Evolutionary conservation across 2,329 filamentous ascomycete genomes (phyloP), one percentile per base, ranked within the genome.

Genomic region (Rhynchosporium agropyri): DNA sequence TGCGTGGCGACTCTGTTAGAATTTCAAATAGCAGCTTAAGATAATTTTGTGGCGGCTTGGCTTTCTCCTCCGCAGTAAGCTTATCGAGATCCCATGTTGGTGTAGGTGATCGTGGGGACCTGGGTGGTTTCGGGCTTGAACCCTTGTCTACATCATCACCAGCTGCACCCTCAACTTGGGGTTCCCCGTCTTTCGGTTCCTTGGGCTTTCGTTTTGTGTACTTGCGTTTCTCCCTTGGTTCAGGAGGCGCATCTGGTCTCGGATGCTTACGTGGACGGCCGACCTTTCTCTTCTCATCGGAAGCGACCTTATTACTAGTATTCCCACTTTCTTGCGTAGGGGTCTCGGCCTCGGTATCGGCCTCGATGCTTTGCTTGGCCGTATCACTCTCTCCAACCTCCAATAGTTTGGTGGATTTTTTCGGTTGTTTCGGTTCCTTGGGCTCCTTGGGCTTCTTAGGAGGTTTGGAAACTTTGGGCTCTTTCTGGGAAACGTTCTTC

Each of bases 31-130:
- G 83, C 48, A 86, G 78, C 15, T 81, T 78, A 10, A 85, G 81
- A 69, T 86, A 86, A 46, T 84, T 85, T n/a, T 78, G 76, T 0
- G 76, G 75, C 2, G 84, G 84, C 75, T 91, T 90, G 63, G 86
- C 84, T 57, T 92, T 79, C 76, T 92, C 88, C 71, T 92, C 90
- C 42, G 88, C 85, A 1, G 89, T 91, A 73, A 89, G 81, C 69
- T 89, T 72, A 29, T 68, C 70, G 63, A 81, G 78, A n/a, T 80
- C 79, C 73, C 81, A 81, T 60, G 79, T 77, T 0, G 83, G 84
- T 0, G 83, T 83, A 20, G 82, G 83, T 5, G 82, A 82, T 42
- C 80, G 77, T 62, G 69, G 64, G 46, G 69, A 65, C 53, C 69
- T 70, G 2, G 67, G 60, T 36, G 66, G 63, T 70, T 86, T 86